Base-by-base conservation (phyloP, 1,284 basidiomycete genomes). In the Meira nashicola region DNA sequence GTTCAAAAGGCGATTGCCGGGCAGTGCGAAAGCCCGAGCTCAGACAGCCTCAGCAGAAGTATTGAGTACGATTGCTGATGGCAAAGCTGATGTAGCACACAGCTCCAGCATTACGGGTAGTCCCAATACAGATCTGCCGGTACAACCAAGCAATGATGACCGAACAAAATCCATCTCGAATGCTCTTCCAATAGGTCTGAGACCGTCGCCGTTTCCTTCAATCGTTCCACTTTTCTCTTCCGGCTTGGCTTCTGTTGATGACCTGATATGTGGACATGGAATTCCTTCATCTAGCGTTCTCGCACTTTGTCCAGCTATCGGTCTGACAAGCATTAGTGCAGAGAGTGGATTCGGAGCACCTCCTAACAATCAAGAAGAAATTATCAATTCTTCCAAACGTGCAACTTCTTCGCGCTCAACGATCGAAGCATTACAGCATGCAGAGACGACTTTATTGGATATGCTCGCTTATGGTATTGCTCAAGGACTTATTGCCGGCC, bases 291-390 rank as follows among this genome's bases (percentile, higher is more conserved):
- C 38, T 5, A 23, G 17, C 8, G 19, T 53, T n/a, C 50, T 53
- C 4, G 38, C 39, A 39, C 17, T 53, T 8, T 53, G 50, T 25
- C 50, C 50, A 19, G 50, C 50, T 6, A 14, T 53, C 12, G 50
- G 50, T 15, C 50, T 53, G 19, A 33, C 50, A 53, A 53, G 21
- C 19, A 39, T 53, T 33, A 39, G 12, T 28, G 37, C 50, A 28
- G 17, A 33, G 37, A 23, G 50, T 17, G 28, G 38, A 53, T 14
- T 23, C 17, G 23, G n/a, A 48, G 25, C 46, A 25, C 17, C n/a
- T 12, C 12, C 23, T 23, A 25, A 15, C 40, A 15, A 15, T 43
- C 40, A 19, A 48, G 23, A 48, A 23, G 21, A 21, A 6, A 5
- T 48, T 12, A 23, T 14, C 2, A 33, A 33, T 33, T 33, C 28